Conservation (phyloP, 73 alveolate genomes). For the Symbiodinium natans region DNA sequence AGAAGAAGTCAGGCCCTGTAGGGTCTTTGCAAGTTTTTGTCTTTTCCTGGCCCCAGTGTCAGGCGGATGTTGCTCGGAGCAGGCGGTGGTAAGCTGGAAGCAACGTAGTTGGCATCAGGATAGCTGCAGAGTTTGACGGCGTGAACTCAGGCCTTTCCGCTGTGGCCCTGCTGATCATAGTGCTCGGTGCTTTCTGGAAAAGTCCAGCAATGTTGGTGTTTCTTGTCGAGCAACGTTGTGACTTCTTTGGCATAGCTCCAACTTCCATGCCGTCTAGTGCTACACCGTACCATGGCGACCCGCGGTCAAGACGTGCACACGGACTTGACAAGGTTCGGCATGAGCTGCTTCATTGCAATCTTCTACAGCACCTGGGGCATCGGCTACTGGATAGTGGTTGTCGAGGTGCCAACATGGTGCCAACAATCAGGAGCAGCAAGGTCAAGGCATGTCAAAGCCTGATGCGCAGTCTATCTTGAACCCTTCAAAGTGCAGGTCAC, state of each 20-base stretch:
- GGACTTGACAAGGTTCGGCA: slow-evolving; percentile 12
- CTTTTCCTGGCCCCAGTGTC: background rate
- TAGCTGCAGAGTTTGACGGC: too few relatives aligned
- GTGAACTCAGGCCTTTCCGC: background rate
- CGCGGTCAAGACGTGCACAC: too few relatives aligned
- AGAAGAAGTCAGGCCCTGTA: too few relatives aligned
- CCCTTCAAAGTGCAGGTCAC: slow-evolving; percentile 29
- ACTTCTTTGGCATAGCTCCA: background rate
- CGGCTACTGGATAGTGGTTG: slow-evolving; percentile 80
- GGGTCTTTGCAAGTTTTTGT: background rate
- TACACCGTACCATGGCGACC: too few relatives aligned
- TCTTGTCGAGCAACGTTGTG: background rate
- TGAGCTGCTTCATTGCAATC: slow-evolving; percentile 37
- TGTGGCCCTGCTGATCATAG: background rate
- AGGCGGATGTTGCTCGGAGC: slow-evolving; percentile 12
- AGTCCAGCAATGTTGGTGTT: background rate
- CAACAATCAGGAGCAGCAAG: background rate
- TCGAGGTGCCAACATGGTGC: background rate
- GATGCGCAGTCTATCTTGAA: too few relatives aligned
- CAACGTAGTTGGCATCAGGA: too few relatives aligned
- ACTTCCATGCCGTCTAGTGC: too few relatives aligned
- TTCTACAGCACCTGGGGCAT: slow-evolving; percentile 85
- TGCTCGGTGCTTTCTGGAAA: background rate
- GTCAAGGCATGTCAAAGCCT: too few relatives aligned
- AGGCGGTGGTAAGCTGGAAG: background rate